A percentile compares a stretch with the other conserved stretches of the same genome.
Evolutionary conservation across 257 asterid species (phyloP).

Genomic region (Knoxia roxburghii): DNA sequence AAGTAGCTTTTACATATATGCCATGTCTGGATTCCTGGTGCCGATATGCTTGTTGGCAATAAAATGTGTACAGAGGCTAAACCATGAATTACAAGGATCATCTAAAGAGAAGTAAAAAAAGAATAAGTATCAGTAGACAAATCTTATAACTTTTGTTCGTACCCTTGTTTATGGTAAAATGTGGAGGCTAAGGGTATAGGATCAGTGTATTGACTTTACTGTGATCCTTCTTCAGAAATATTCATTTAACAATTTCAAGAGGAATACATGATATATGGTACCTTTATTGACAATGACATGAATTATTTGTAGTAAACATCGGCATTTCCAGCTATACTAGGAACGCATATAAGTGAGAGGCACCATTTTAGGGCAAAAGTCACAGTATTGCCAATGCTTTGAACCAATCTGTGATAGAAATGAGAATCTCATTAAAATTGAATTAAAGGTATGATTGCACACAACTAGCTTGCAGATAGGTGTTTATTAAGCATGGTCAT

Average conservation of each 20-base stretch:
- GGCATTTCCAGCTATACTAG: conserved; percentile 92
- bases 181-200: not conserved
- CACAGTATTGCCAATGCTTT: conserved; percentile 97
- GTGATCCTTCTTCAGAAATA: not conserved
- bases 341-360: conserved; percentile 95
- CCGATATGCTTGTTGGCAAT: not conserved
- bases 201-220: not conserved
- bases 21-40: no score
- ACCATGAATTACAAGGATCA: not conserved
- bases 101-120: not conserved
- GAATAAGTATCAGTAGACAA: not conserved
- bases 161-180: not conserved
- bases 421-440: not conserved
- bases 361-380: conserved; percentile 90
- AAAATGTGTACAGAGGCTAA: not conserved
- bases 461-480: not conserved
- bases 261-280: conserved; percentile 20
- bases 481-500: no score
- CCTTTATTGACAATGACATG: conserved; percentile 95
- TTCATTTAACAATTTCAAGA: not conserved
- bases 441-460: not conserved
- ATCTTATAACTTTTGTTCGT: not conserved
- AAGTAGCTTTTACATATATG: not conserved
- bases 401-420: conserved; percentile 60
- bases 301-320: conserved; percentile 96